phyloP scores from a whole-genome alignment of 2,329 filamentous ascomycete genomes.

The Bretziella fagacearum region DNA sequence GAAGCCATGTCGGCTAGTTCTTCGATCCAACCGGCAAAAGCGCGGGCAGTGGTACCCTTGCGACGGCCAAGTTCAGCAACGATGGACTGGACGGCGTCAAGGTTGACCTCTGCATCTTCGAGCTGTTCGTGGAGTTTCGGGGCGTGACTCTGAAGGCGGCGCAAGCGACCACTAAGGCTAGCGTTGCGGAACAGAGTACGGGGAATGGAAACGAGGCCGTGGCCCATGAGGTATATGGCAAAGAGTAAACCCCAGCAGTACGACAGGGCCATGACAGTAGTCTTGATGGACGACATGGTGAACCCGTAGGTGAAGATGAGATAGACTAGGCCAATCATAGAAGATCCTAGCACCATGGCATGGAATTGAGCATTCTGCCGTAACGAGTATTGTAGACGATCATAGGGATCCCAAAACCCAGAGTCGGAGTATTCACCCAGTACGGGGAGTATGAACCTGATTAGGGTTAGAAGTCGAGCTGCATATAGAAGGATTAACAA shows the following conservation, averaged over 20 bases:
- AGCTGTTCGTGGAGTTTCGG: slow-evolving; percentile 74
- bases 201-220: slow-evolving; percentile 84
- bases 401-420: slow-evolving; percentile 74
- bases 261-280: slow-evolving; percentile 75
- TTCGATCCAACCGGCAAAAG: slow-evolving; percentile 89
- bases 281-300: slow-evolving; percentile 57
- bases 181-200: slow-evolving; percentile 64
- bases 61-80: slow-evolving; percentile 62
- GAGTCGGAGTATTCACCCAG: slow-evolving; percentile 91
- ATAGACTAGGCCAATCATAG: slow-evolving; percentile 60
- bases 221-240: slow-evolving; percentile 94
- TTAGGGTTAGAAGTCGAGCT: background rate
- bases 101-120: slow-evolving; percentile 61
- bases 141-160: slow-evolving; percentile 59
- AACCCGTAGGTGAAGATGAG: slow-evolving; percentile 65
- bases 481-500: background rate
- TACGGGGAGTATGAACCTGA: slow-evolving; percentile 74
- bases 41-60: slow-evolving; percentile 53
- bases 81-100: slow-evolving; percentile 69
- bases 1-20: slow-evolving; percentile 67
- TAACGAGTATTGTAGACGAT: slow-evolving; percentile 67
- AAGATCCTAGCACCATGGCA: slow-evolving; percentile 55
- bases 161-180: slow-evolving; percentile 55
- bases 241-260: slow-evolving; percentile 87
- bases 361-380: slow-evolving; percentile 81